Evolutionary conservation across 2,329 filamentous ascomycete genomes (phyloP).

Genomic region (Pestalotiopsis sp.): DNA sequence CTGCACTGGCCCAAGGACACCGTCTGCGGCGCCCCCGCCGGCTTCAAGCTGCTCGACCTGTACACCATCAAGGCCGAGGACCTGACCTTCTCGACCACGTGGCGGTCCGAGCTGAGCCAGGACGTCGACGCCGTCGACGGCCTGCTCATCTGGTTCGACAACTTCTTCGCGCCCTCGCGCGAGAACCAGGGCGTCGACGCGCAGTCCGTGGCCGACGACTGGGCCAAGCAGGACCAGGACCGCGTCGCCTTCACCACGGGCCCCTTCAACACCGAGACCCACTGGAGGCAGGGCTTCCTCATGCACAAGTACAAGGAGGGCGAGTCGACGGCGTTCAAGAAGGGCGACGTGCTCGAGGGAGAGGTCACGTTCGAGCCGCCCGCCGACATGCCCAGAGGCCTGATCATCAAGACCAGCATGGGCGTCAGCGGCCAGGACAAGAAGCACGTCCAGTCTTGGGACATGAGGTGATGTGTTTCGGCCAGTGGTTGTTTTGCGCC

Average conservation of each 20-base stretch:
- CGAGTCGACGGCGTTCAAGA: slow-evolving; percentile 52
- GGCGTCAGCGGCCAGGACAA: slow-evolving; percentile 43
- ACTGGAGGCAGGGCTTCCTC: slow-evolving; percentile 87
- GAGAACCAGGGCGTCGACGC: slow-evolving; percentile 48
- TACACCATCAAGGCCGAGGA: slow-evolving; percentile 73
- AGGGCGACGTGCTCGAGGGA: slow-evolving; percentile 64
- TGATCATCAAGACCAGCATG: slow-evolving; percentile 70
- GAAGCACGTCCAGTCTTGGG: slow-evolving; percentile 48
- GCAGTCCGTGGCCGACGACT: slow-evolving; percentile 61
- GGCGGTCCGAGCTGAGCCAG: slow-evolving; percentile 62
- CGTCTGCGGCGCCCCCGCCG: slow-evolving; percentile 60
- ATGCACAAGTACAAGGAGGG: slow-evolving; percentile 59
- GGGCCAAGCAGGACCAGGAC: slow-evolving; percentile 58
- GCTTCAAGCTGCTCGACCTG: slow-evolving; percentile 77
- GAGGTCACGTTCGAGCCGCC: slow-evolving; percentile 72
- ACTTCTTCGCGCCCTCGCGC: slow-evolving; percentile 75
- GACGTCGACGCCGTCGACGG: slow-evolving; percentile 77
- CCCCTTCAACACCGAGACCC: slow-evolving; percentile 74
- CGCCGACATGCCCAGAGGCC: slow-evolving; percentile 68
- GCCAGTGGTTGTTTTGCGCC: not conserved
- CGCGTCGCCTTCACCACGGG: slow-evolving; percentile 88
- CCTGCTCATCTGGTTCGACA: slow-evolving; percentile 92
- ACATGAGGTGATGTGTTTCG: slow-evolving; percentile 19
- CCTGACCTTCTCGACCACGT: slow-evolving; percentile 73
- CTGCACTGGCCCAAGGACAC: slow-evolving; percentile 67